phyloP scores from a whole-genome alignment of 257 asterid genomes.

The Petunia secreta region DNA sequence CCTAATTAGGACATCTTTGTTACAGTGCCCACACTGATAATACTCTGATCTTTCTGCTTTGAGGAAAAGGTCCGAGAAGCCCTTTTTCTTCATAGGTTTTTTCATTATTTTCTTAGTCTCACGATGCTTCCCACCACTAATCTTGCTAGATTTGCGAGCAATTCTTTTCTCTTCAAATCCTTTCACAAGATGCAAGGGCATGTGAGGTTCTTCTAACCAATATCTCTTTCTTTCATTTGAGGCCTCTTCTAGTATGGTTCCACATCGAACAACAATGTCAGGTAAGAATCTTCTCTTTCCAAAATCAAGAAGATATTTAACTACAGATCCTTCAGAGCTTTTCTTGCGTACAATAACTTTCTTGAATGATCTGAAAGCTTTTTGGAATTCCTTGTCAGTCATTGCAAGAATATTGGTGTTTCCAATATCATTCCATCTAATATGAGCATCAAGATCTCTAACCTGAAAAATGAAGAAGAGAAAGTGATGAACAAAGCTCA shows the following conservation, averaged over 20 bases:
- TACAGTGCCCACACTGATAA: constrained; percentile 76
- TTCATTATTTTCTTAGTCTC: constrained; percentile 40
- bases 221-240: constrained; percentile 70
- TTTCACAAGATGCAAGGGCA: constrained; percentile 88
- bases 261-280: constrained; percentile 72
- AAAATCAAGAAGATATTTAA: constrained; percentile 88
- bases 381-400: constrained; percentile 65
- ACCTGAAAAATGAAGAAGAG: constrained; percentile 55
- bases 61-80: constrained; percentile 75
- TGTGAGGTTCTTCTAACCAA: constrained; percentile 89
- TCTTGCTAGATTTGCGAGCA: constrained; percentile 71
- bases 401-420: constrained; percentile 46
- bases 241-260: constrained; percentile 66
- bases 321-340: constrained; percentile 61
- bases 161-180: constrained; percentile 77
- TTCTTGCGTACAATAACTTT: constrained; percentile 78
- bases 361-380: constrained; percentile 69
- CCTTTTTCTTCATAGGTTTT: constrained; percentile 57
- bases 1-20: constrained; percentile 77
- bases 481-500: constrained; percentile 25
- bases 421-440: constrained; percentile 83
- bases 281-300: constrained; percentile 94
- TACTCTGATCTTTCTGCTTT: constrained; percentile 66
- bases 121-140: constrained; percentile 46
- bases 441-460: constrained; percentile 86